Evolutionary conservation across 495 filamentous ascomycete genomes (phyloP).

Genomic region (Penicillium samsonianum): DNA sequence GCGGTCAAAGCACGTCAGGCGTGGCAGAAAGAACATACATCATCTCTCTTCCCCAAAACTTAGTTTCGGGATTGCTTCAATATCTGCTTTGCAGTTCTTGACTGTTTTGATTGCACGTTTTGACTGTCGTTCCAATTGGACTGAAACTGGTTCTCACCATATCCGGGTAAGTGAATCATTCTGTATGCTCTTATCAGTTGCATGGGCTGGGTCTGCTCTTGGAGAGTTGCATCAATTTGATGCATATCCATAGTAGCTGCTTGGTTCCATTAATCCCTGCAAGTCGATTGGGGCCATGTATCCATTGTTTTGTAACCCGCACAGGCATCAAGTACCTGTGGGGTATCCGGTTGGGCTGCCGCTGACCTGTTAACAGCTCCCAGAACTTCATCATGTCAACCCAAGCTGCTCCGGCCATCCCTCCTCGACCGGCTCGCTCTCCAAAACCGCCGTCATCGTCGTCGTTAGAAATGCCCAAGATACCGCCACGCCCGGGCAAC

Average conservation of each 20-base stretch:
- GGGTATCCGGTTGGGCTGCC: slow-evolving; percentile 16
- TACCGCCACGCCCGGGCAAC: slow-evolving; percentile 70
- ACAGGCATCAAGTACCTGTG: neutral
- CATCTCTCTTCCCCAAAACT: slow-evolving; percentile 29
- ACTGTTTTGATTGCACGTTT: slow-evolving; percentile 10
- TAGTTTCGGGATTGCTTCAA: slow-evolving; percentile 26
- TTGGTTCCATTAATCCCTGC: slow-evolving; percentile 2
- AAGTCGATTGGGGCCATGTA: neutral
- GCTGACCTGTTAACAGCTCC: slow-evolving; percentile 23
- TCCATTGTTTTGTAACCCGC: neutral
- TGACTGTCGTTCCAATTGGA: slow-evolving; percentile 1
- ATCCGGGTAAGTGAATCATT: slow-evolving; percentile 31
- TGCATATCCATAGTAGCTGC: slow-evolving; percentile 1
- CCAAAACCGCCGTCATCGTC: slow-evolving; percentile 36
- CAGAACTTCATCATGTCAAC: slow-evolving; percentile 43
- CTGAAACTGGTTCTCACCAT: slow-evolving; percentile 3
- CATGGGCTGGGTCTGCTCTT: slow-evolving; percentile 8
- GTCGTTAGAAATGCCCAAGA: slow-evolving; percentile 43
- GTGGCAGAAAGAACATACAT: slow-evolving; percentile 50
- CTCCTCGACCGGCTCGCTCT: slow-evolving; percentile 54
- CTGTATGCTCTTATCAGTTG: slow-evolving; percentile 24
- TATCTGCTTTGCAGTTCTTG: slow-evolving; percentile 22
- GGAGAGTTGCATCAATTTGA: slow-evolving; percentile 1
- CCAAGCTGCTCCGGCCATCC: slow-evolving; percentile 47
- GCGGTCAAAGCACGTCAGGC: slow-evolving; percentile 48